Conservation (phyloP, 2,329 filamentous ascomycete species). For the Onygenales sp. region DNA sequence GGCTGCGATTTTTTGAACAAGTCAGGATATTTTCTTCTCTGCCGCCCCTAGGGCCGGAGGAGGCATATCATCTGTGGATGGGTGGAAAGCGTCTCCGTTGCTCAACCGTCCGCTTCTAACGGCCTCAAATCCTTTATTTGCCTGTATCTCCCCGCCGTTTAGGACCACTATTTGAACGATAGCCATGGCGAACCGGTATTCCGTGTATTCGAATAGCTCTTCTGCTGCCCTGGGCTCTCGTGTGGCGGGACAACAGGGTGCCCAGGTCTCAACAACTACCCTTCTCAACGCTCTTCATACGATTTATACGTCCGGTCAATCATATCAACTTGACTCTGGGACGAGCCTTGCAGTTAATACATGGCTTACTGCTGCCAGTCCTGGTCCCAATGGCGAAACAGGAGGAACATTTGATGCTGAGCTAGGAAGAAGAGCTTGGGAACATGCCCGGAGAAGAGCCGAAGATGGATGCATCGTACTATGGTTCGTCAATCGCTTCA, state of each 20-base stretch:
- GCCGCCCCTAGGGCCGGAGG: not conserved
- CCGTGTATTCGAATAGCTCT: conserved; percentile 53
- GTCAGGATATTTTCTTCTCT: not conserved
- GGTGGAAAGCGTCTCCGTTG: not conserved
- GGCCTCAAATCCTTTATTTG: not conserved
- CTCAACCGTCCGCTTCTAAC: not conserved
- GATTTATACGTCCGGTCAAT: conserved; percentile 69
- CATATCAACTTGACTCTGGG: conserved; percentile 81
- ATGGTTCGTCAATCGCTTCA: conserved; percentile 49
- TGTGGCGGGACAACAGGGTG: conserved; percentile 54
- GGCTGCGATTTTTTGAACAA: not conserved
- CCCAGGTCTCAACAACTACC: conserved; percentile 85
- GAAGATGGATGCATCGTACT: conserved; percentile 92
- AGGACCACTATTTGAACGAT: not conserved
- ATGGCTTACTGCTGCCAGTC: conserved; percentile 73
- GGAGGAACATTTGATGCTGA: conserved; percentile 74
- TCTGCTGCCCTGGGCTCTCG: conserved; percentile 46
- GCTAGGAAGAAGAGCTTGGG: conserved; percentile 78
- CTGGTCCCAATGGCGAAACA: conserved; percentile 56
- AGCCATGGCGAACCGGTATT: conserved; percentile 51
- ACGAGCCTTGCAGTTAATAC: conserved; percentile 92
- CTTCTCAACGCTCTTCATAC: conserved; percentile 87
- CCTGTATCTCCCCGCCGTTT: not conserved
- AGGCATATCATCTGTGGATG: not conserved
- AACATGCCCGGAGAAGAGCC: conserved; percentile 86